A percentile compares a stretch with the other conserved stretches of the same genome.
Evolutionary conservation across 1,139 yeast species (phyloP).

Genomic region (Yamadazyma sp.): DNA sequence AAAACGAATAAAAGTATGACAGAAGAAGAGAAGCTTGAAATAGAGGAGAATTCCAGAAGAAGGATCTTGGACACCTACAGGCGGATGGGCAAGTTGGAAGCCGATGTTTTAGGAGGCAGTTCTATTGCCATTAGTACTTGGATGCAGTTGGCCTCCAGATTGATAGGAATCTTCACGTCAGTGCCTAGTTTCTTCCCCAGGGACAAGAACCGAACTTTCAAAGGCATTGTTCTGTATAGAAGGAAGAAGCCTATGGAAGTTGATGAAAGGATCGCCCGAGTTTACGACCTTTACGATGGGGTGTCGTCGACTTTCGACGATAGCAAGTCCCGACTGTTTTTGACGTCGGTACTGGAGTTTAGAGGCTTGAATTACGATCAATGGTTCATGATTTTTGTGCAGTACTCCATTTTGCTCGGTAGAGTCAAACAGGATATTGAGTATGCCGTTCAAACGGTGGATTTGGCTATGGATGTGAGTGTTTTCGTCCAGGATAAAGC

Average conservation of each 20-base stretch:
- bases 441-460: constrained; percentile 70
- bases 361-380: constrained; percentile 74
- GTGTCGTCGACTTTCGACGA: constrained; percentile 37
- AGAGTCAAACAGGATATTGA: constrained; percentile 57
- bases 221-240: constrained; percentile 64
- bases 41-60: constrained; percentile 58
- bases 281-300: constrained; percentile 67
- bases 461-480: constrained; percentile 72
- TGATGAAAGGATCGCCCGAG: constrained; percentile 70
- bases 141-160: constrained; percentile 80
- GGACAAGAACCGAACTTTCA: constrained; percentile 67
- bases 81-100: constrained; percentile 59
- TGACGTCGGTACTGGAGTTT: constrained; percentile 53
- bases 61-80: constrained; percentile 66
- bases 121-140: constrained; percentile 70
- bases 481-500: constrained; percentile 67
- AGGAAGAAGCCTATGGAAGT: constrained; percentile 62
- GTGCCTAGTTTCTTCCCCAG: constrained; percentile 77
- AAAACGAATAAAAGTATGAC: constrained; percentile 33
- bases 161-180: constrained; percentile 77
- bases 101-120: constrained; percentile 54
- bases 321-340: constrained; percentile 32
- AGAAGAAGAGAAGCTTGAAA: constrained; percentile 56
- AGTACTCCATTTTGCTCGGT: constrained; percentile 67
- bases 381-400: constrained; percentile 87